Evolutionary conservation across 495 filamentous ascomycete species (phyloP).

Genomic region (Xylaria curta): DNA sequence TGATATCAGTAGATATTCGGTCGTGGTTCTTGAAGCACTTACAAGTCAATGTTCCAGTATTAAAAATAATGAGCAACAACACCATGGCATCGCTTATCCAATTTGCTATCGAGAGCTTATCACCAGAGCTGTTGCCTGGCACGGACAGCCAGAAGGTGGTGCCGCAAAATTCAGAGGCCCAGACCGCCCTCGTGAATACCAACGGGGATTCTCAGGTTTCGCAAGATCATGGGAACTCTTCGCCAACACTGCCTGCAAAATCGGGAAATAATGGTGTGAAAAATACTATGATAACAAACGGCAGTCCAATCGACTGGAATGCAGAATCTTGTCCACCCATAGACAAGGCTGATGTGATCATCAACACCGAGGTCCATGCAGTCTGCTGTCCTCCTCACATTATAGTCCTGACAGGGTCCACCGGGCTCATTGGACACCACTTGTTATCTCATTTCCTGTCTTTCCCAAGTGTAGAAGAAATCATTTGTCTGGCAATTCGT

Average conservation of each 20-base stretch:
- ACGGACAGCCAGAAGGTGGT: not conserved
- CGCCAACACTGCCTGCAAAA: not conserved
- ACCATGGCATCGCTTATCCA: conserved; percentile 28
- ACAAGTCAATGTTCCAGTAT: conserved; percentile 42
- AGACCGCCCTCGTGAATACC: not conserved
- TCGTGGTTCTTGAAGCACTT: conserved; percentile 46
- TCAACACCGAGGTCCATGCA: not conserved
- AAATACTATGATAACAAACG: not conserved
- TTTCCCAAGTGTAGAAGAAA: conserved; percentile 21
- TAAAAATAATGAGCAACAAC: conserved; percentile 42
- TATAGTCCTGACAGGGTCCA: conserved; percentile 41
- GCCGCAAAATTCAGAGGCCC: not conserved
- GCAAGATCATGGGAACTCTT: not conserved
- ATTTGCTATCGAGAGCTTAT: conserved; percentile 22
- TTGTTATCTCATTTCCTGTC: conserved; percentile 7
- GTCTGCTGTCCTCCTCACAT: conserved; percentile 7
- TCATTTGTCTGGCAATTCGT: conserved; percentile 31
- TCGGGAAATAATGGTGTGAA: not conserved
- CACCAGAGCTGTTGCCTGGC: not conserved
- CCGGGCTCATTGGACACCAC: conserved; percentile 31
- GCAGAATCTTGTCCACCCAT: not conserved
- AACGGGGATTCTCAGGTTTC: not conserved
- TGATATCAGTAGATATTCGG: conserved; percentile 45
- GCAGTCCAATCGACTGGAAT: not conserved
- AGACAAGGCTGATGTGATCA: conserved; percentile 11